Evolutionary conservation across 495 filamentous ascomycete species (phyloP).

Genomic region (Ramalina intermedia): DNA sequence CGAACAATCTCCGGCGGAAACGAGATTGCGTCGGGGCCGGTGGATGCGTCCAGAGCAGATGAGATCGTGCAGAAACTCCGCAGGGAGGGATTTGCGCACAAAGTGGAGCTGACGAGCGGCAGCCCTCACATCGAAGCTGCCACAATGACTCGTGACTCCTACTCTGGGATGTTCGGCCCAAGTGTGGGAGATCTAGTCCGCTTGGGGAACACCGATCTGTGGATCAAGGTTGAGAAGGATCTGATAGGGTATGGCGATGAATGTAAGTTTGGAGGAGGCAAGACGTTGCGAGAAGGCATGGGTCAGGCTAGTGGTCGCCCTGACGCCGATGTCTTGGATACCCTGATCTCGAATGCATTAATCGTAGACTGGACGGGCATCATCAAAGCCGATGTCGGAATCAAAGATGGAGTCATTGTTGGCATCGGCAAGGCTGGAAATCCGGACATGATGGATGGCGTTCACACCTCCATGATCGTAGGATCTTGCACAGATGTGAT

Average conservation of each 20-base stretch:
- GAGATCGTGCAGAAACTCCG: constrained; percentile 54
- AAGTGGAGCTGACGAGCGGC: constrained; percentile 47
- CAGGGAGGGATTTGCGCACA: constrained; percentile 62
- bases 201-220: constrained; percentile 74
- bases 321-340: constrained; percentile 61
- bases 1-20: constrained; percentile 81
- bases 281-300: constrained; percentile 92
- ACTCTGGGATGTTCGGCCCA: constrained; percentile 83
- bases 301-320: constrained; percentile 71
- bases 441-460: constrained; percentile 89
- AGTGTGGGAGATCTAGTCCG: constrained; percentile 75
- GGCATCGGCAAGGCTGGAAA: constrained; percentile 95
- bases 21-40: constrained; percentile 52
- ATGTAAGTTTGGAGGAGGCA: constrained; percentile 90
- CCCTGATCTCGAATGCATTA: constrained; percentile 84
- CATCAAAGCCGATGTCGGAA: constrained; percentile 93
- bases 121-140: constrained; percentile 38
- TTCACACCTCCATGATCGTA: constrained; percentile 64
- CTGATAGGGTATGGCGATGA: constrained; percentile 79
- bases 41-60: constrained; percentile 46
- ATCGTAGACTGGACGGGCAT: constrained; percentile 88
- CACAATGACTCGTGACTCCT: constrained; percentile 63
- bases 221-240: constrained; percentile 87
- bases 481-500: constrained; percentile 93
- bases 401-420: constrained; percentile 76